These are phyloP conservation scores for Vigna trinervia DNA, from an alignment of 306 rosid species.

Conservation along the genomic window DNA sequence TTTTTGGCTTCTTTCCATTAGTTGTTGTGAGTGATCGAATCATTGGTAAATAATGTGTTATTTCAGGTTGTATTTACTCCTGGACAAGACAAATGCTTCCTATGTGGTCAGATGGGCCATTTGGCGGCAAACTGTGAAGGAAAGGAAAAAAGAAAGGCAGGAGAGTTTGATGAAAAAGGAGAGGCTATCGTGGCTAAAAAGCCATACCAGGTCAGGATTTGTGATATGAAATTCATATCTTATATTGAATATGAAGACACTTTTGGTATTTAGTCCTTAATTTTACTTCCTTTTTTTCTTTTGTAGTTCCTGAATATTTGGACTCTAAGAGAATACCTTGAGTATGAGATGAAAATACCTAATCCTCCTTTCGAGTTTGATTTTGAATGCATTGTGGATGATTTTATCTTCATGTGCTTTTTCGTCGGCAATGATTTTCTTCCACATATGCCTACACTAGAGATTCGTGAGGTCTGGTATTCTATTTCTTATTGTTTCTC, in stretches of 20 bases:
- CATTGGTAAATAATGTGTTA: constrained; percentile 38
- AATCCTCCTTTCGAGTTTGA: constrained; percentile 74
- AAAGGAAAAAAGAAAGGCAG: constrained; percentile 82
- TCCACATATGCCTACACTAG: constrained; percentile 98
- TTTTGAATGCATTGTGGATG: constrained; percentile 90
- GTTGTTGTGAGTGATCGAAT: constrained; percentile 27
- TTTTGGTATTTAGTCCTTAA: background rate
- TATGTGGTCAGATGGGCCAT: constrained; percentile 98
- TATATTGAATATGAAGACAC: background rate
- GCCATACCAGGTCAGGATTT: constrained; percentile 80
- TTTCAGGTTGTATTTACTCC: constrained; percentile 89
- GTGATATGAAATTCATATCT: background rate
- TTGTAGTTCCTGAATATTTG: constrained; percentile 92
- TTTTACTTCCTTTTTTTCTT: constrained; percentile 19
- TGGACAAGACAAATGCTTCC: constrained; percentile 95
- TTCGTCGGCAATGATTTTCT: constrained; percentile 98
- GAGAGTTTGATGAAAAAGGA: constrained; percentile 91
- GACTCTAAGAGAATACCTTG: constrained; percentile 96
- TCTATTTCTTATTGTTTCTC: constrained; percentile 17
- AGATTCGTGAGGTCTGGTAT: constrained; percentile 88
- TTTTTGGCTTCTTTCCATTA: constrained; percentile 34
- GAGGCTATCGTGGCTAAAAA: constrained; percentile 69
- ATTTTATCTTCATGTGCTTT: constrained; percentile 93
- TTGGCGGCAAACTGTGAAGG: constrained; percentile 89
- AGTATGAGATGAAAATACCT: constrained; percentile 79